Evolutionary conservation across 805 yeast genomes (phyloP), one percentile per base, ranked within the genome.

Genomic region (Komagataella pseudopastoris): DNA sequence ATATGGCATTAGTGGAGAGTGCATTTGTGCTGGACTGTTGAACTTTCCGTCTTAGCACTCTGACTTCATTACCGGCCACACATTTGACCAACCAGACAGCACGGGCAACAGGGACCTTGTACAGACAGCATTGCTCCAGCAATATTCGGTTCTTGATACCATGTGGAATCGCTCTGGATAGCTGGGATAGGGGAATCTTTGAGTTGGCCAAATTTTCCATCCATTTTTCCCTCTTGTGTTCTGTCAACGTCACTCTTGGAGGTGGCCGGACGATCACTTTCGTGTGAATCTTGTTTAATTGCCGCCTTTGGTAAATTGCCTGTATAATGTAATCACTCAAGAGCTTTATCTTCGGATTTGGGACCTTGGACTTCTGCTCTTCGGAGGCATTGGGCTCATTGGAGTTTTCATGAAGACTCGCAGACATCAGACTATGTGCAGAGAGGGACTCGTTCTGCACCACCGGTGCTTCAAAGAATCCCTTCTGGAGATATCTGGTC

Each of bases 41-140:
- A 7, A 50, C 74, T 54, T 76, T 79, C 47, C 86, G 65, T 55
- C 75, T 76, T 49, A 81, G 59, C 14, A 78, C 79, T 23, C 85
- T 64, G 39, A 80, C 71, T 58, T 88, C 96, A 55, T 89, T 85
- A 10, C 86, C 81, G 22, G 90, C 81, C 2, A 90, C 88, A 64
- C 96, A 88, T 56, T 87, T 80, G 3, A 91, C 85, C 54, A 93
- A 76, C 99, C 99, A 91, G 2, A 91, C 65, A 0, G 96, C 96
- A 54, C 97, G 71, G n/a, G 76, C 62, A 1, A 85, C 68, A 0
- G 98, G 96, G 0, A 91, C 81, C 39, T 69, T 68, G 59, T 83
- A 81, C 22, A 68, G 60, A 54, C 84, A 75, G 56, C 95, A 76
- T 54, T 83, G 86, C 55, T 89, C 96, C 3, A 91, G 62, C 17